These are phyloP conservation scores for Chlamydomonas sp. DNA, from an alignment of 139 green algal species.

Conservation along the genomic window DNA sequence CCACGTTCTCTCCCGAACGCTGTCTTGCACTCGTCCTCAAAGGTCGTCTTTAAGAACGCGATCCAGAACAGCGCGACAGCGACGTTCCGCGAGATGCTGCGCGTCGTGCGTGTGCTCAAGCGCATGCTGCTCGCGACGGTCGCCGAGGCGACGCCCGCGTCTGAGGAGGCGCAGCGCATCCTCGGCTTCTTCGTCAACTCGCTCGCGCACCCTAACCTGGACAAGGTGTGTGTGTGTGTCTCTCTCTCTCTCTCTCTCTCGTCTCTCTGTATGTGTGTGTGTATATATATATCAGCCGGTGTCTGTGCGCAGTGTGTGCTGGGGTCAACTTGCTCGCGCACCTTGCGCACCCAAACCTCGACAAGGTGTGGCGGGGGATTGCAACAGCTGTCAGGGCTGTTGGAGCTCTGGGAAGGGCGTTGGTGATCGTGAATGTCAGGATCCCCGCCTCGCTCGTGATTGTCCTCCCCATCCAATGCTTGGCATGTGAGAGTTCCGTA, in stretches of 20 bases:
- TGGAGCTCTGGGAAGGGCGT: no score
- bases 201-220: conserved; percentile 34
- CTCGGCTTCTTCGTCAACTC: conserved; percentile 68
- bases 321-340: no score
- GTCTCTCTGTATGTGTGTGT: not conserved
- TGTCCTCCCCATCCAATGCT: no score
- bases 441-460: no score
- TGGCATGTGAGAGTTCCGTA: no score
- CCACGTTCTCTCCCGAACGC: no score
- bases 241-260: not conserved
- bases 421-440: no score
- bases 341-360: conserved; percentile 16
- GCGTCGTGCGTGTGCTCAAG: conserved; percentile 35
- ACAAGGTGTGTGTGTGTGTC: no score
- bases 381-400: no score
- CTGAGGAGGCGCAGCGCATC: conserved; percentile 60
- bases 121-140: conserved; percentile 34
- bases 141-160: conserved; percentile 44
- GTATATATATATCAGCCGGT: no score
- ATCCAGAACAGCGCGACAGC: conserved; percentile 27
- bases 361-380: no score
- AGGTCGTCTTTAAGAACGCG: conserved; percentile 23
- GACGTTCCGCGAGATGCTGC: conserved; percentile 31
- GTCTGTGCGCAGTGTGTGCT: not conserved
- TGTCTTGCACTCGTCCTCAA: no score